Base-by-base conservation (phyloP, 495 filamentous ascomycete genomes). In the Filosporella fistucella region DNA sequence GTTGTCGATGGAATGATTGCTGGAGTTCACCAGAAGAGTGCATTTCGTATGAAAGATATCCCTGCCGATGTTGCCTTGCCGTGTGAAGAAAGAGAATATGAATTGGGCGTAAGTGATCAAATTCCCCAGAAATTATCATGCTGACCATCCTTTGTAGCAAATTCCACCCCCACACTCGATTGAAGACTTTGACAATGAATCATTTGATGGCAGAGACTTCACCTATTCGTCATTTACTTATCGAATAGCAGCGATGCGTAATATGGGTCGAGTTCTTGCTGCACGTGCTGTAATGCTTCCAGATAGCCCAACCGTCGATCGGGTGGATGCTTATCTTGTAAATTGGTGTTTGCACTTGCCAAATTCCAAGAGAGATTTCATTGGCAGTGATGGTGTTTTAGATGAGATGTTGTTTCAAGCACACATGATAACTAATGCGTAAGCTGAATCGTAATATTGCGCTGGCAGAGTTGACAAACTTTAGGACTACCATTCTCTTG, bases 361-460 rank as follows among this genome's bases (percentile, higher is more conserved):
- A 0, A 70, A 77, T 30, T 73, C 72, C n/a, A 94, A 94, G 66
- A 72, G 72, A 44, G 78, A 86, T 48, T 75, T 89, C 26, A 67
- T 91, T 45, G 76, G 76, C 30, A 75, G 77, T 48, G 77, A 84
- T 47, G 76, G 82, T 24, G 70, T 81, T 26, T 74, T 91, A 9
- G 89, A 96, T 58, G 88, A 94, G 67, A 85, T 95, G 76, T 80
- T 95, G 68, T 94, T 95, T 70, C 89, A 95, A 60, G 89, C 89
- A 10, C 85, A 85, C 45, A 89, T 93, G 80, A 82, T 93, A 41
- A 77, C 84, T 23, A 78, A 87, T 59, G 83, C 79, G 65, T 77
- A 63, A 57, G 72, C 64, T 10, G n/a, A 16, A 10, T 5, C 13
- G 18, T 42, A 42, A 16, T 35, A 13, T 45, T 9, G 21, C 12